Evolutionary conservation across 192 early-diverging fungal genomes (phyloP).

Genomic region (Backusella westeae): DNA sequence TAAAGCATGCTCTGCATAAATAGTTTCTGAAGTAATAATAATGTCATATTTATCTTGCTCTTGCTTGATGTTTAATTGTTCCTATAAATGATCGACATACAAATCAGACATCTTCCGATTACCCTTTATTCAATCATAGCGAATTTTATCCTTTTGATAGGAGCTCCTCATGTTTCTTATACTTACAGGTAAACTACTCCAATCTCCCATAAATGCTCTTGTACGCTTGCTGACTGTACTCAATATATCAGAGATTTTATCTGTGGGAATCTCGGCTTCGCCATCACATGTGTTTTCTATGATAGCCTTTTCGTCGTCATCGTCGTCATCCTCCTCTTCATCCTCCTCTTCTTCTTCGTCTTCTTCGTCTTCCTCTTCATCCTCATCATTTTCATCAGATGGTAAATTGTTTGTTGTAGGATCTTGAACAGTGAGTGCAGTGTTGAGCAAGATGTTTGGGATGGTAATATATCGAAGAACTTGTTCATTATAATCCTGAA

Average conservation of each 20-base stretch:
- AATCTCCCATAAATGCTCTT: conserved; percentile 67
- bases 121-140: background rate
- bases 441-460: conserved; percentile 90
- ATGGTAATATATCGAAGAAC: conserved; percentile 86
- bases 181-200: conserved; percentile 48
- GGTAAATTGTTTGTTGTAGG: conserved; percentile 2
- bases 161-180: background rate
- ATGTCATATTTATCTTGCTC: conserved; percentile 63
- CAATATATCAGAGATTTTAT: conserved; percentile 29
- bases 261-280: conserved; percentile 41
- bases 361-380: conserved; percentile 22
- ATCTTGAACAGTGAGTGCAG: conserved; percentile 42
- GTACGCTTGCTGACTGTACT: conserved; percentile 38
- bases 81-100: conserved; percentile 16
- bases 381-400: conserved; percentile 23
- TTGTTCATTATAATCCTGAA: conserved; percentile 94
- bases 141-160: background rate
- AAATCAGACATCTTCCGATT: background rate
- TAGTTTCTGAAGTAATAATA: conserved; percentile 77
- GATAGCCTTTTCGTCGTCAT: conserved; percentile 25
- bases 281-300: conserved; percentile 34
- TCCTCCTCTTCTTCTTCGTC: conserved; percentile 9
- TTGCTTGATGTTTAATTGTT: conserved; percentile 40
- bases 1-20: conserved; percentile 66
- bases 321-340: conserved; percentile 34